A percentile compares a stretch with the other conserved stretches of the same genome.
Evolutionary conservation across 176 grass and related monocot species (phyloP).

Genomic region (Elymus sibiricus): DNA sequence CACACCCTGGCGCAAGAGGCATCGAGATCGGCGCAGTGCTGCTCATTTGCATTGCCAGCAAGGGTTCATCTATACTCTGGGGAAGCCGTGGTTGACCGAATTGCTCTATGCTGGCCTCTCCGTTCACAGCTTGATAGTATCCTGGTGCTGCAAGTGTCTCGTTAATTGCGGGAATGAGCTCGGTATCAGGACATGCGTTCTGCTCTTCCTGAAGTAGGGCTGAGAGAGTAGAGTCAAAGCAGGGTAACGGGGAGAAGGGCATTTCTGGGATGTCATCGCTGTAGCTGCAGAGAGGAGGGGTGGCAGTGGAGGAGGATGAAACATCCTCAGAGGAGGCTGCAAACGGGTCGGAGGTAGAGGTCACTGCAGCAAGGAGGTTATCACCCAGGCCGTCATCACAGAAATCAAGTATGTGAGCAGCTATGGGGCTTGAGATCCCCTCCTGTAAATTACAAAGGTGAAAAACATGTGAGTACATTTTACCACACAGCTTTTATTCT

Average conservation of each 20-base stretch:
- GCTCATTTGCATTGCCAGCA: conserved; percentile 40
- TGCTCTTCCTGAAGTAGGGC: conserved; percentile 54
- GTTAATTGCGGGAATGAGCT: conserved; percentile 36
- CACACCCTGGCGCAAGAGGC: conserved; percentile 29
- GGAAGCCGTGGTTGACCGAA: conserved; percentile 44
- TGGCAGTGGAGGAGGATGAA: conserved; percentile 41
- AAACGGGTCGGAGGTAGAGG: conserved; percentile 26
- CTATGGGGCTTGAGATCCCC: conserved; percentile 80
- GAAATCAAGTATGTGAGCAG: conserved; percentile 71
- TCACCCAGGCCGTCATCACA: conserved; percentile 53
- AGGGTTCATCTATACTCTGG: conserved; percentile 30
- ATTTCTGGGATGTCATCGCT: conserved; percentile 34
- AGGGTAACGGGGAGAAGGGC: conserved; percentile 55
- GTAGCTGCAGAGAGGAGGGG: conserved; percentile 46
- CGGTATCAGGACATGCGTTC: conserved; percentile 26
- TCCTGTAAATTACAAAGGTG: conserved; percentile 53
- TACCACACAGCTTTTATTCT: background rate
- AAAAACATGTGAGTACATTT: conserved; percentile 3
- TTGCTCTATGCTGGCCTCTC: conserved; percentile 33
- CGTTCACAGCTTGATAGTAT: conserved; percentile 26
- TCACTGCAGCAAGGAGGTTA: conserved; percentile 46
- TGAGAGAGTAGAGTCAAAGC: conserved; percentile 54
- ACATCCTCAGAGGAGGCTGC: conserved; percentile 44
- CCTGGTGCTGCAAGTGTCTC: conserved; percentile 22
- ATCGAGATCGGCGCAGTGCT: conserved; percentile 21